Conservation (phyloP, 2,329 filamentous ascomycete genomes). For the Neofusicoccum sp. region DNA sequence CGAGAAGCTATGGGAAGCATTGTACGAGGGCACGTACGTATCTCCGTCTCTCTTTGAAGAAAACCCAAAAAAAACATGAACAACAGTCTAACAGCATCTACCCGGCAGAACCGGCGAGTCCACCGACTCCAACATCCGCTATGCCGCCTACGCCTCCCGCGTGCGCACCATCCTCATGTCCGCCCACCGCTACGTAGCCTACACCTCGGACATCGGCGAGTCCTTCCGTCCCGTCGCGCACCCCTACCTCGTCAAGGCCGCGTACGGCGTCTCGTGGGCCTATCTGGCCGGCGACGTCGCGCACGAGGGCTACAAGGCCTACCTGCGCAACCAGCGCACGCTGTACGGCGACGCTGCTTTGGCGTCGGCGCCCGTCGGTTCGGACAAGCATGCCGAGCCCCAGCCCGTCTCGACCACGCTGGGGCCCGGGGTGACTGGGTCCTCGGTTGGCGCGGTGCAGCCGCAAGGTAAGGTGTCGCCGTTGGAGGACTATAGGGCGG, state of each 20-base stretch:
- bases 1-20: slow-evolving; percentile 72
- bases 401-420: slow-evolving; percentile 25
- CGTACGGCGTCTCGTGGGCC: slow-evolving; percentile 89
- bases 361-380: slow-evolving; percentile 35
- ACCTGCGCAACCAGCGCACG: slow-evolving; percentile 76
- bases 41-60: no score
- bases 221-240: slow-evolving; percentile 92
- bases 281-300: slow-evolving; percentile 88
- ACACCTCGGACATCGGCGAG: slow-evolving; percentile 94
- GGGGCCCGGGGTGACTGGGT: slow-evolving; percentile 23
- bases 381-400: slow-evolving; percentile 17
- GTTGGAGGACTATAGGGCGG: slow-evolving; percentile 83
- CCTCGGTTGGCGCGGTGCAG: slow-evolving; percentile 20
- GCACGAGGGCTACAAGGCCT: slow-evolving; percentile 94
- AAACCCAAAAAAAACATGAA: neutral
- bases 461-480: slow-evolving; percentile 56
- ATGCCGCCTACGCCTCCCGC: slow-evolving; percentile 86
- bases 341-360: slow-evolving; percentile 64
- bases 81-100: neutral
- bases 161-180: slow-evolving; percentile 83
- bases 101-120: slow-evolving; percentile 65
- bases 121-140: slow-evolving; percentile 81
- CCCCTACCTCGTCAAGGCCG: slow-evolving; percentile 73
- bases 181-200: slow-evolving; percentile 93
- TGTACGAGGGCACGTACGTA: slow-evolving; percentile 76